These are phyloP conservation scores for Eimeria acervulina DNA, from an alignment of 169 alveolate species.

Conservation along the genomic window DNA sequence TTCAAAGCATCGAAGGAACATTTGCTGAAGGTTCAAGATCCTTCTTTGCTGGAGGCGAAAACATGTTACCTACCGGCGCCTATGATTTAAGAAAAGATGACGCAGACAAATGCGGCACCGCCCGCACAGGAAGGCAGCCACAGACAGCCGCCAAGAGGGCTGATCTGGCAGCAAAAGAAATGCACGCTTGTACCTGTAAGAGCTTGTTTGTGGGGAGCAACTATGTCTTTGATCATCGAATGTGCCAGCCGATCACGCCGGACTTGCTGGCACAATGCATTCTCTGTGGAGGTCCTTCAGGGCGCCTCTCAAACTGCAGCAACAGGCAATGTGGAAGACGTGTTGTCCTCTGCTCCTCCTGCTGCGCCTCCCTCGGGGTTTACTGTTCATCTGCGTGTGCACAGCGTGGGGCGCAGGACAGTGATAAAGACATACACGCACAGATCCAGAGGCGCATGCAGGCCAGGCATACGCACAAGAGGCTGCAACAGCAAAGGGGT, in stretches of 20 bases:
- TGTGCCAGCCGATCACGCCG: slow-evolving; percentile 78
- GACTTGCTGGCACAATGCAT: slow-evolving; percentile 74
- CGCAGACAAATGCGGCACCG: background rate
- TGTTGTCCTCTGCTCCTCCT: slow-evolving; percentile 70
- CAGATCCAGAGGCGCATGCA: slow-evolving; percentile 60
- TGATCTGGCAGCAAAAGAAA: background rate
- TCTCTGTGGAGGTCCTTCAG: slow-evolving; percentile 66
- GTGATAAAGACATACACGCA: slow-evolving; percentile 37
- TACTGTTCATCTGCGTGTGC: slow-evolving; percentile 76
- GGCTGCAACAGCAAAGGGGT: slow-evolving; percentile 31
- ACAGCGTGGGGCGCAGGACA: slow-evolving; percentile 3
- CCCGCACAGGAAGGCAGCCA: background rate
- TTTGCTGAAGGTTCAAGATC: background rate
- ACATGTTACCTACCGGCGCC: background rate
- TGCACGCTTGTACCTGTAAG: background rate
- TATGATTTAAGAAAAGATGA: background rate
- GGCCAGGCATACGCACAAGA: slow-evolving; percentile 27
- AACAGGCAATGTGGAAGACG: slow-evolving; percentile 79
- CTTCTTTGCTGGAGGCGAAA: background rate
- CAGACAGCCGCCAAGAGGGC: background rate
- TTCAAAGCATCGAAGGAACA: slow-evolving; percentile 26
- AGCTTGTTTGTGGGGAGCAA: slow-evolving; percentile 77
- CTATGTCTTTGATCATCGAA: slow-evolving; percentile 84
- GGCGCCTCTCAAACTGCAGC: slow-evolving; percentile 75
- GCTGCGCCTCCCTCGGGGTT: slow-evolving; percentile 61